Percentiles rank a stretch among this genome's conserved stretches.
These are phyloP conservation scores for Paracoccidioides lutzii DNA, from an alignment of 2,329 filamentous ascomycete genomes.

Conservation along the genomic window DNA sequence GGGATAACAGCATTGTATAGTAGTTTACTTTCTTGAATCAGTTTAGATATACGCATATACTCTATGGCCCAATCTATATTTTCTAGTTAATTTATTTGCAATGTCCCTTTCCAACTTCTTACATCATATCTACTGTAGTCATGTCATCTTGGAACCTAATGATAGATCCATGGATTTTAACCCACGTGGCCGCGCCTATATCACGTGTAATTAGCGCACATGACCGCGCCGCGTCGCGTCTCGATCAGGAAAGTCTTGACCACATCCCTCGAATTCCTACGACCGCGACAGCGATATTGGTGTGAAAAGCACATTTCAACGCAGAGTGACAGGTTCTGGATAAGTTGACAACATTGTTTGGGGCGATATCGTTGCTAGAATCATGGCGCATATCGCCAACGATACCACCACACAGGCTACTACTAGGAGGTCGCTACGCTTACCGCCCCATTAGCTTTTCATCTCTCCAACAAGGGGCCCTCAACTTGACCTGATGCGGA, in stretches of 20 bases:
- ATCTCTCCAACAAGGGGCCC: not conserved
- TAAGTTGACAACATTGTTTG: not conserved
- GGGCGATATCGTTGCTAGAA: not conserved
- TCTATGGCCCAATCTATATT: not conserved
- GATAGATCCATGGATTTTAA: not conserved
- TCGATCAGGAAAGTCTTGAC: not conserved
- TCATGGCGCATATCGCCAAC: not conserved
- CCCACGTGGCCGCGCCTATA: not conserved
- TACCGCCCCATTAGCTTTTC: not conserved
- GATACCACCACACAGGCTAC: not conserved
- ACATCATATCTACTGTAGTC: not conserved
- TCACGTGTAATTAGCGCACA: not conserved
- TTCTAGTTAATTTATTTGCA: not conserved
- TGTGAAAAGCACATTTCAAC: not conserved
- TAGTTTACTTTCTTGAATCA: not conserved
- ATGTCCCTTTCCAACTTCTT: not conserved
- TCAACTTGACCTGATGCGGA: not conserved
- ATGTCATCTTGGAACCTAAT: too few relatives aligned
- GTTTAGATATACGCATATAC: not conserved
- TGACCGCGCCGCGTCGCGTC: slow-evolving; percentile 6
- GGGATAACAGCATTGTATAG: not conserved
- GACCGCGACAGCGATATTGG: not conserved
- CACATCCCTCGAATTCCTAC: not conserved
- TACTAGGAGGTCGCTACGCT: not conserved
- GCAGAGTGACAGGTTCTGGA: not conserved